These are phyloP conservation scores for Candida ponderosae DNA, from an alignment of 805 yeast species.

Conservation along the genomic window DNA sequence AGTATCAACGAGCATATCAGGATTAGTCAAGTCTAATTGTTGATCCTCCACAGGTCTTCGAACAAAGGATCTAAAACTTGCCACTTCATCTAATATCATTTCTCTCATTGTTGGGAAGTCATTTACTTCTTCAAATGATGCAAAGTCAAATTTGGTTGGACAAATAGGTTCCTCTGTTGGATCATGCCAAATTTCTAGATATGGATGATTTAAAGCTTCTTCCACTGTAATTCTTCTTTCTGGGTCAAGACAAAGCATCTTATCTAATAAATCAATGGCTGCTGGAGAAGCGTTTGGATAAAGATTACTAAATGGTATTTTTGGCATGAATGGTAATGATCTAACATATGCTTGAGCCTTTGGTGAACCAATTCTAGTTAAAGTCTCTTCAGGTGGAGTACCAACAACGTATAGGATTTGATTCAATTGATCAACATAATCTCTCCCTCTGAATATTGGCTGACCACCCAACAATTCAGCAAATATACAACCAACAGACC, in stretches of 20 bases:
- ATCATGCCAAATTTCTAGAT: slow-evolving; percentile 84
- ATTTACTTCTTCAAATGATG: slow-evolving; percentile 71
- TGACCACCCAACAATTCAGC: slow-evolving; percentile 90
- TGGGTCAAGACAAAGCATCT: slow-evolving; percentile 85
- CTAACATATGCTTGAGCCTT: slow-evolving; percentile 91
- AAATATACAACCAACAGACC: slow-evolving; percentile 97
- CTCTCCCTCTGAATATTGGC: slow-evolving; percentile 91
- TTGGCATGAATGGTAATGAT: slow-evolving; percentile 75
- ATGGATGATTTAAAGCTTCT: slow-evolving; percentile 85
- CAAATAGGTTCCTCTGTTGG: slow-evolving; percentile 88
- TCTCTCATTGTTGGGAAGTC: slow-evolving; percentile 69
- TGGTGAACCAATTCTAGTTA: slow-evolving; percentile 67
- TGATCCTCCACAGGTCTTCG: slow-evolving; percentile 64
- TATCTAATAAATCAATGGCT: slow-evolving; percentile 74
- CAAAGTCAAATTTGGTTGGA: slow-evolving; percentile 71
- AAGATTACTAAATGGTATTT: slow-evolving; percentile 58
- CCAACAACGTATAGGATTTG: slow-evolving; percentile 84
- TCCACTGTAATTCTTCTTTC: slow-evolving; percentile 76
- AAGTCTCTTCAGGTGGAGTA: slow-evolving; percentile 75
- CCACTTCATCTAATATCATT: slow-evolving; percentile 77
- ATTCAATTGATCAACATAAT: slow-evolving; percentile 90
- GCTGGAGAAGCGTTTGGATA: slow-evolving; percentile 84
- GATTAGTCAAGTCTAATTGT: slow-evolving; percentile 27
- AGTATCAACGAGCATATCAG: slow-evolving; percentile 11
- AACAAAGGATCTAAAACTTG: slow-evolving; percentile 70